Base-by-base conservation (phyloP, 108 stramenopile species). In the Fistulifera pelliculosa region DNA sequence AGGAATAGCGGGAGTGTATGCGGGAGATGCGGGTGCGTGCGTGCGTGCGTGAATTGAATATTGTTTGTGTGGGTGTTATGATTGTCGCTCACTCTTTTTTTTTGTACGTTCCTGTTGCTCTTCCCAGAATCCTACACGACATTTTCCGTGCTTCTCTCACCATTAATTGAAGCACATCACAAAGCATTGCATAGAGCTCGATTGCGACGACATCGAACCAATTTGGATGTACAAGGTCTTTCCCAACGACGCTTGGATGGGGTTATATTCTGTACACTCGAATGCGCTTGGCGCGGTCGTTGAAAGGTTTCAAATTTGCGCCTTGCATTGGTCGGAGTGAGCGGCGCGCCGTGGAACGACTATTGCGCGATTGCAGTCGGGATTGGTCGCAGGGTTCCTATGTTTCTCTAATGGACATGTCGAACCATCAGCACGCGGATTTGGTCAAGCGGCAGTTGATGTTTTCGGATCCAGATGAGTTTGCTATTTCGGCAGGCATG, bases 261-360 rank as follows among this genome's bases (percentile, higher is more conserved):
- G 12, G 64, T 84, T 95, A 93, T 54, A 88, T 95, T 31, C 27
- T 91, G 38, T 86, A 85, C 38, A 93, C 94, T 12, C 77, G 94
- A 1, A 89, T 95, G 68, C 80, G 94, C 27, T 79, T 90, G 10
- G 89, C 90, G 5, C 68, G 94, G 24, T 81, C 77, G 2, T 67
- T 95, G 28, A 70, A 86, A 41, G 90, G 91, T 22, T 71, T 91
- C 35, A 66, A 74, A 8, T 87, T 95, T 62, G 85, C 90, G 8
- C 71, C 90, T 11, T 74, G 79, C 22, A 87, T 87, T 73, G 65
- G 71, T 27, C 52, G 81, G 13, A 50, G 47, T 24, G 76, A 83
- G 39, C 68, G 85, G 16, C 58, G 85, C 13, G 68, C 71, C 50
- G 47, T 60, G 21, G 56, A 86, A 53, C 78, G 76, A 44, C 60